Evolutionary conservation across 176 grass and related monocot genomes (phyloP), one percentile per base, ranked within the genome.

Genomic region (Poa annua): DNA sequence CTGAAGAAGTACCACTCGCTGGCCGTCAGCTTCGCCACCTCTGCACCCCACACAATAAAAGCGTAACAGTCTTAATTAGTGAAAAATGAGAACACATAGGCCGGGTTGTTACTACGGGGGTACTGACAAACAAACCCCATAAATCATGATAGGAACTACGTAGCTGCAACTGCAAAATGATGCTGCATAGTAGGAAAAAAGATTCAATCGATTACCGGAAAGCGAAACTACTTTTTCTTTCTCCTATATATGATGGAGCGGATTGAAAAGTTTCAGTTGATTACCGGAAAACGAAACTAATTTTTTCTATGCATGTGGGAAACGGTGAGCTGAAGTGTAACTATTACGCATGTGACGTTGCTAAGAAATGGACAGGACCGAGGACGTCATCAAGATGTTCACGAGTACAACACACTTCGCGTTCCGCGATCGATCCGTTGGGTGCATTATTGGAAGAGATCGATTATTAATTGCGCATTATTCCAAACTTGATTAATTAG

Each of bases 1-100:
- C 90, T 97, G 88, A 97, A 97, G 92, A 97, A 97, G 68, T 97
- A 97, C 94, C 94, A 97, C 71, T 97, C 94, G 34, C 80, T 93
- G 13, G 86, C 92, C 19, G 87, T 92, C 61, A 97, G 77, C 75
- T 92, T 97, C 0, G 94, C 90, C 35, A 90, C 81, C 12, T 97
- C 94, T 97, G 80, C 4, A 26, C 42, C 17, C 60, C 48, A 44
- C 48, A 44, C 13, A 64, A 17, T 34, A 64, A 64, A 63, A 15
- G 4, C 5, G 0, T 63, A 63, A 64, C 26, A 34, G 6, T 34
- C 26, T 64, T 64, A n/a, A n/a, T n/a, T n/a, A 64, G 26, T 33
- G 11, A 14, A 34, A 11, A 83, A 26, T 34, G 73, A 39, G 33
- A 11, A 22, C 29, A 29, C 29, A 29, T 29, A 29, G 29, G n/a